Percentiles rank a stretch among this genome's conserved stretches.
These are phyloP conservation scores for Quillaja saponaria DNA, from an alignment of 306 rosid species.

Conservation along the genomic window DNA sequence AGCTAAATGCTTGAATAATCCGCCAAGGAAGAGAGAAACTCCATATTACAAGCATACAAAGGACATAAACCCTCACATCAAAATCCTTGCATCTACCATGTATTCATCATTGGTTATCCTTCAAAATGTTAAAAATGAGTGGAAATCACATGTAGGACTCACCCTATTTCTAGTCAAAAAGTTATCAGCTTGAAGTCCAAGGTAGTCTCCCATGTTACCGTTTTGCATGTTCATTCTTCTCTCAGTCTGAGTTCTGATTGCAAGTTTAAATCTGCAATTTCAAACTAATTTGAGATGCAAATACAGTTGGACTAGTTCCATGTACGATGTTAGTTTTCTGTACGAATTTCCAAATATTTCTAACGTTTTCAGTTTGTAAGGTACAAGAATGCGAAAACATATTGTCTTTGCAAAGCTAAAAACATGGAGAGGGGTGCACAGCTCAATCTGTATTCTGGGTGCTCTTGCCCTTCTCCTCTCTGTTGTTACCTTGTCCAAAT, in stretches of 20 bases:
- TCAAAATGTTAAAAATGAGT: constrained; percentile 2
- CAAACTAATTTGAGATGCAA: too few species aligned
- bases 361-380: constrained; percentile 23
- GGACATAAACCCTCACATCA: constrained; percentile 34
- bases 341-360: constrained; percentile 26
- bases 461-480: constrained; percentile 51
- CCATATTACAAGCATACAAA: constrained; percentile 24
- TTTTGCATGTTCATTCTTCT: constrained; percentile 31
- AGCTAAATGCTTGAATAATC: constrained; percentile 30
- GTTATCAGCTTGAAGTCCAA: not conserved
- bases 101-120: constrained; percentile 25
- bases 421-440: constrained; percentile 50
- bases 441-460: constrained; percentile 41
- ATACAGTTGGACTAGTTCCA: constrained; percentile 1
- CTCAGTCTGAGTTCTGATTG: constrained; percentile 29
- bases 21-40: constrained; percentile 22
- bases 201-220: constrained; percentile 25
- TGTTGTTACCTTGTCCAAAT: constrained; percentile 42
- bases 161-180: not conserved
- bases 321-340: constrained; percentile 16
- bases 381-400: constrained; percentile 42
- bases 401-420: constrained; percentile 37
- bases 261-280: too few species aligned
- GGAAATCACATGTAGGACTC: constrained; percentile 6
- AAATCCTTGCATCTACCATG: constrained; percentile 4